Conservation (phyloP, 1,139 yeast genomes). For the Candida sp. region DNA sequence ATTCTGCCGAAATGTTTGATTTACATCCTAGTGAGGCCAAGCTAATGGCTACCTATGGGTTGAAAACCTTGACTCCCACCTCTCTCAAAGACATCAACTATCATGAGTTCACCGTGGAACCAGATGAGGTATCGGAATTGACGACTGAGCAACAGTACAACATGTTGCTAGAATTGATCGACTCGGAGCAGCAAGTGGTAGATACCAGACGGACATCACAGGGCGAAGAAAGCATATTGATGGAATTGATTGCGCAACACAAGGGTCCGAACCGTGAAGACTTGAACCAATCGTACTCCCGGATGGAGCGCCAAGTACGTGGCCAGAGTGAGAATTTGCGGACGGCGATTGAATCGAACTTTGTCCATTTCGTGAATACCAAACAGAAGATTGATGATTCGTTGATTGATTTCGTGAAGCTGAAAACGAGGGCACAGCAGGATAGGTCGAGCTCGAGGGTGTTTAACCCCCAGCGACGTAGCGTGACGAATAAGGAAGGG, state of each 20-base stretch:
- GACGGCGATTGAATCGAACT: slow-evolving; percentile 72
- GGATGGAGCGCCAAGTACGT: slow-evolving; percentile 63
- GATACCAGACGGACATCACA: slow-evolving; percentile 6
- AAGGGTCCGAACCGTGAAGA: slow-evolving; percentile 43
- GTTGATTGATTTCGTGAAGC: slow-evolving; percentile 35
- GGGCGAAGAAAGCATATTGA: slow-evolving; percentile 12
- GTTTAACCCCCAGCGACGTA: slow-evolving; percentile 38
- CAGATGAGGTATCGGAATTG: slow-evolving; percentile 26
- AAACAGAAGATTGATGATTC: slow-evolving; percentile 58
- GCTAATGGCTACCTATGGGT: slow-evolving; percentile 29
- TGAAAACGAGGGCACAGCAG: slow-evolving; percentile 40
- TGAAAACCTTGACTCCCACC: slow-evolving; percentile 28
- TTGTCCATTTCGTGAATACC: slow-evolving; percentile 73
- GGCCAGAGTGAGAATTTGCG: slow-evolving; percentile 71
- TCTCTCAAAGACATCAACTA: slow-evolving; percentile 24
- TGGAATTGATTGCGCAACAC: slow-evolving; percentile 3
- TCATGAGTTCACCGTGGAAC: slow-evolving; percentile 18
- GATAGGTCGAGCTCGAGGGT: slow-evolving; percentile 41
- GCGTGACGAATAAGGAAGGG: slow-evolving; percentile 18
- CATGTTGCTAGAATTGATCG: slow-evolving; percentile 29
- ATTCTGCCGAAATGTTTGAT: slow-evolving; percentile 24
- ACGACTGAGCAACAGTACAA: slow-evolving; percentile 34
- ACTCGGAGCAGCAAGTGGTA: slow-evolving; percentile 11
- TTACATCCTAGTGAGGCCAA: slow-evolving; percentile 25
- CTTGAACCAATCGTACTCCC: slow-evolving; percentile 57